These are phyloP conservation scores for Fusarium papillatum DNA, from an alignment of 2,329 filamentous ascomycete genomes.

Conservation along the genomic window DNA sequence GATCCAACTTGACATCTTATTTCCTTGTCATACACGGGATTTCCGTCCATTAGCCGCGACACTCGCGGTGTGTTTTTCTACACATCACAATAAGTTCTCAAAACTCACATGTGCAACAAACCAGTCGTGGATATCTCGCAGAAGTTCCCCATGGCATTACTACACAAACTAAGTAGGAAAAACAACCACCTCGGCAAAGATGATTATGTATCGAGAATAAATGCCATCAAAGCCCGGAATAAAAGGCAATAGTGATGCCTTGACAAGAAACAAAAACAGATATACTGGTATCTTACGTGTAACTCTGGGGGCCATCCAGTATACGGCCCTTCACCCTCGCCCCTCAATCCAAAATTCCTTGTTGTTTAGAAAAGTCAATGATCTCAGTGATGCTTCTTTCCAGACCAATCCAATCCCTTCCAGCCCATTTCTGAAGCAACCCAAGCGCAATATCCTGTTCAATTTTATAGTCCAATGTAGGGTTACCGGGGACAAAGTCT, in stretches of 20 bases:
- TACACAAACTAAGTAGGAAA: neutral
- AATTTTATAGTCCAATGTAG: neutral
- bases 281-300: neutral
- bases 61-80: neutral
- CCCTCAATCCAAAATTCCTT: neutral
- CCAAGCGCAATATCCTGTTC: slow-evolving; percentile 5
- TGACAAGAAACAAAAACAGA: neutral
- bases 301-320: neutral
- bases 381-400: slow-evolving; percentile 2
- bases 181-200: neutral
- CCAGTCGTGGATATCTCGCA: neutral
- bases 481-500: neutral
- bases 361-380: neutral
- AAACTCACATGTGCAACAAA: neutral
- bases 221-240: neutral
- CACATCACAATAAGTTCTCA: neutral
- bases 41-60: neutral
- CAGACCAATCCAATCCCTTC: neutral
- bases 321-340: neutral
- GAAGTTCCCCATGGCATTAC: neutral
- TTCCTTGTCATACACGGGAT: neutral
- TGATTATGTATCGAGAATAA: neutral
- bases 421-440: slow-evolving; percentile 10
- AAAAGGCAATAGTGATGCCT: neutral
- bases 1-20: neutral